Conservation (phyloP, 345 rosid genomes). For the Conringia planisiliqua region DNA sequence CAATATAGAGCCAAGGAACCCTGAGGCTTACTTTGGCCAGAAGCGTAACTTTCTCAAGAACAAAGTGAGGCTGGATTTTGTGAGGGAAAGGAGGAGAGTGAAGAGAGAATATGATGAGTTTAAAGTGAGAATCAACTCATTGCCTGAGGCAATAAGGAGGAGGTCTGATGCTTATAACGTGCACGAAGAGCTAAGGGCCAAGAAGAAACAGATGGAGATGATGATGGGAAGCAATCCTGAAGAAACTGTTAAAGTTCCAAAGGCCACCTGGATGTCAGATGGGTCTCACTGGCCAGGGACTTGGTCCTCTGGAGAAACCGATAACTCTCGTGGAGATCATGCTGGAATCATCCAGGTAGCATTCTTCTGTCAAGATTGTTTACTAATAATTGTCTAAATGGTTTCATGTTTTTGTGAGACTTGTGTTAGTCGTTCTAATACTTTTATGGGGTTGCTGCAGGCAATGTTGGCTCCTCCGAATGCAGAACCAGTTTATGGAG, state of each 20-base stretch:
- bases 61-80: slow-evolving; percentile 69
- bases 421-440: neutral
- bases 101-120: slow-evolving; percentile 85
- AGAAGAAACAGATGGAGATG: slow-evolving; percentile 62
- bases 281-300: slow-evolving; percentile 90
- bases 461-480: slow-evolving; percentile 85
- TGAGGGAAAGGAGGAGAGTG: slow-evolving; percentile 76
- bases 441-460: slow-evolving; percentile 29
- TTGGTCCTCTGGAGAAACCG: slow-evolving; percentile 65
- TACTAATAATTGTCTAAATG: neutral
- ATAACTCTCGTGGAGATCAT: slow-evolving; percentile 69
- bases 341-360: slow-evolving; percentile 79
- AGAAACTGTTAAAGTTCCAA: slow-evolving; percentile 43
- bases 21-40: slow-evolving; percentile 72
- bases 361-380: neutral
- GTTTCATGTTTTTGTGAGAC: neutral
- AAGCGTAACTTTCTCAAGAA: slow-evolving; percentile 72
- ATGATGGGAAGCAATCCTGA: slow-evolving; percentile 39
- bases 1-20: slow-evolving; percentile 66
- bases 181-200: slow-evolving; percentile 67
- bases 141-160: slow-evolving; percentile 66
- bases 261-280: slow-evolving; percentile 89
- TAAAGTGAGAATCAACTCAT: slow-evolving; percentile 71
- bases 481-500: slow-evolving; percentile 59
- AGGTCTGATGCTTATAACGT: slow-evolving; percentile 79